A percentile compares a stretch with the other conserved stretches of the same genome.
Evolutionary conservation across 805 yeast species (phyloP).

Genomic region (Millerozyma acaciae): DNA sequence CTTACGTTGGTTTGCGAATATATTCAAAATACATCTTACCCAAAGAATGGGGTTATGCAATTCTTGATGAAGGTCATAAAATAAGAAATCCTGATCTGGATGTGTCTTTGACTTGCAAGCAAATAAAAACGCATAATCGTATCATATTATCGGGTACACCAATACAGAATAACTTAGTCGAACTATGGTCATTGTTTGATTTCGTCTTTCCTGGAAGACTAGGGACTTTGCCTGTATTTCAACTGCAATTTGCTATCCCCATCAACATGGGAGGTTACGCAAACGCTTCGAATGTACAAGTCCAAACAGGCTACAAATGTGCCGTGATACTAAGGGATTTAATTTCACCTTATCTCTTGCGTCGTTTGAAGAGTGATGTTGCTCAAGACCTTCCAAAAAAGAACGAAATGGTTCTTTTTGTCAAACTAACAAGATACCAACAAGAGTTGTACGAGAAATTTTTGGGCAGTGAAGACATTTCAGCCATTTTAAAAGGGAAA

Average conservation of each 20-base stretch:
- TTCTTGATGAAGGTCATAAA: constrained; percentile 95
- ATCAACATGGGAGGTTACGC: constrained; percentile 98
- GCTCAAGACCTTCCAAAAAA: constrained; percentile 93
- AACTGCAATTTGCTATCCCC: constrained; percentile 86
- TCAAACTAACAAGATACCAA: constrained; percentile 76
- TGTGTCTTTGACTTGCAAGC: constrained; percentile 81
- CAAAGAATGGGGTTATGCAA: constrained; percentile 82
- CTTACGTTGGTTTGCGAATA: constrained; percentile 80
- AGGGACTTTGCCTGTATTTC: constrained; percentile 93
- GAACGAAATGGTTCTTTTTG: constrained; percentile 90
- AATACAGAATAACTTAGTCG: constrained; percentile 87
- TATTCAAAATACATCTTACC: constrained; percentile 63
- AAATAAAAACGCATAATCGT: constrained; percentile 77
- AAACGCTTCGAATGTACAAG: constrained; percentile 92
- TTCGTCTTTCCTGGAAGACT: constrained; percentile 92
- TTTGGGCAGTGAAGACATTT: constrained; percentile 69
- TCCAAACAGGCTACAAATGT: constrained; percentile 93
- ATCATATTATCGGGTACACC: constrained; percentile 94
- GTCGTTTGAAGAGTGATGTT: constrained; percentile 89
- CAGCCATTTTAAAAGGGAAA: constrained; percentile 67
- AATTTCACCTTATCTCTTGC: constrained; percentile 81
- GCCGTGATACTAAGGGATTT: constrained; percentile 86
- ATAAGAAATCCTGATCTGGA: constrained; percentile 92
- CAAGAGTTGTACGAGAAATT: constrained; percentile 70
- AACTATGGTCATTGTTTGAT: constrained; percentile 93